Base-by-base conservation (phyloP, 768 basidiomycete species). In the Boletellus emodensis region DNA sequence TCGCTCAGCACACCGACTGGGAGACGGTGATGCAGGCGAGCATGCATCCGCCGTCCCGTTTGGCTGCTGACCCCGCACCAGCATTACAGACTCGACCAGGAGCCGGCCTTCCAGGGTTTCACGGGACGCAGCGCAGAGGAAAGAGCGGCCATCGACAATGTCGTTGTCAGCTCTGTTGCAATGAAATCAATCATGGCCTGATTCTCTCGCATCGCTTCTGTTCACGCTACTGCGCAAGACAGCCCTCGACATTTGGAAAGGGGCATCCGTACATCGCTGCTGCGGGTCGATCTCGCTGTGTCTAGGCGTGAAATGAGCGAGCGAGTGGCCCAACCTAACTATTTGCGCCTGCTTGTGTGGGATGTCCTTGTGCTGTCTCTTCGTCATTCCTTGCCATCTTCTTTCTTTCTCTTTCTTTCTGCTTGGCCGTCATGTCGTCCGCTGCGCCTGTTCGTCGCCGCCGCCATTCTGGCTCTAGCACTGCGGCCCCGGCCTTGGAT, bases 101-200 rank as follows among this genome's bases (percentile, higher is more conserved):
- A 89, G 39, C 61, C 67, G 0, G 73, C 70, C 3, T 62, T 75
- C 13, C 67, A 65, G 20, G 72, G 68, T 7, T 61, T 64, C 0
- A 63, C 64, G 26, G 70, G 67, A 11, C 59, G 77, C 40, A 49
- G 51, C 6, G 55, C 40, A 37, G 69, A 56, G 26, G 81, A 79
- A 56, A 69, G 58, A 17, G 56, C 52, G 1, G 64, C 72, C 14
- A 69, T 90, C 11, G 80, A 88, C 59, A 77, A 81, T 50, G 80
- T 93, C 30, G 86, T 88, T 7, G 71, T 79, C n/a, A 90, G 86
- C 53, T 75, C 81, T 9, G 87, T 91, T 6, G 90, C 90, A 40
- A 85, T 85, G 80, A 94, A 93, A 69, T 81, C 74, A 43, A 87
- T 92, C 41, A 35, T 61, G 63, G 46, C 59, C 20, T 66, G 49